Percentiles rank a stretch among this genome's conserved stretches.
phyloP scores from a whole-genome alignment of 2,329 filamentous ascomycete species.

The Teratosphaeriaceae sp. region DNA sequence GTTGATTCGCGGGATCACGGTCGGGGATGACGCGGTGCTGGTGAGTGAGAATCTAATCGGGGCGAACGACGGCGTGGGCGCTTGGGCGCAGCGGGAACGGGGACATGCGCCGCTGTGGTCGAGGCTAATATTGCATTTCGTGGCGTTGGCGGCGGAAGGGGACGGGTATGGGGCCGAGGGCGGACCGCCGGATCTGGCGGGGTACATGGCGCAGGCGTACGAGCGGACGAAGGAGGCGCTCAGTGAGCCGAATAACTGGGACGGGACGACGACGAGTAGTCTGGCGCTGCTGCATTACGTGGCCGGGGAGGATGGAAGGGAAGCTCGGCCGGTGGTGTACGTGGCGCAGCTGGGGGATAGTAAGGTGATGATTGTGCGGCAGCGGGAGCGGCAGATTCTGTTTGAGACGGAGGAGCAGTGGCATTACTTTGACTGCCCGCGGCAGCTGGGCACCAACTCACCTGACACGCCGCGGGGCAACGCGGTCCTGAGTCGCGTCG shows the following conservation, averaged over 20 bases:
- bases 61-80: conserved; percentile 91
- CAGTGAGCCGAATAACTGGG: conserved; percentile 68
- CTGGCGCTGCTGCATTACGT: conserved; percentile 62
- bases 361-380: conserved; percentile 79
- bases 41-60: conserved; percentile 81
- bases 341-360: conserved; percentile 92
- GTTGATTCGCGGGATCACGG: conserved; percentile 78
- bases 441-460: conserved; percentile 91
- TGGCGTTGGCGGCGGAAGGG: conserved; percentile 72
- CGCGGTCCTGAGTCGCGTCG: conserved; percentile 67
- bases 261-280: conserved; percentile 83
- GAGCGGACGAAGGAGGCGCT: conserved; percentile 76
- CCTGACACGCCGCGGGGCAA: conserved; percentile 75
- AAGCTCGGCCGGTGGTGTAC: conserved; percentile 63
- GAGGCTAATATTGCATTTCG: conserved; percentile 84
- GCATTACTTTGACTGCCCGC: conserved; percentile 98
- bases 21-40: conserved; percentile 90
- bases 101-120: conserved; percentile 97
- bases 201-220: conserved; percentile 74
- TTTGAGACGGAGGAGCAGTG: conserved; percentile 89
- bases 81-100: conserved; percentile 79
- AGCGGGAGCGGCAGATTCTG: conserved; percentile 61
- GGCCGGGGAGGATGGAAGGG: conserved; percentile 33
- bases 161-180: conserved; percentile 40
- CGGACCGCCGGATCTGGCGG: conserved; percentile 58